Conservation (phyloP, 2,329 filamentous ascomycete species). For the Fusarium buharicum region DNA sequence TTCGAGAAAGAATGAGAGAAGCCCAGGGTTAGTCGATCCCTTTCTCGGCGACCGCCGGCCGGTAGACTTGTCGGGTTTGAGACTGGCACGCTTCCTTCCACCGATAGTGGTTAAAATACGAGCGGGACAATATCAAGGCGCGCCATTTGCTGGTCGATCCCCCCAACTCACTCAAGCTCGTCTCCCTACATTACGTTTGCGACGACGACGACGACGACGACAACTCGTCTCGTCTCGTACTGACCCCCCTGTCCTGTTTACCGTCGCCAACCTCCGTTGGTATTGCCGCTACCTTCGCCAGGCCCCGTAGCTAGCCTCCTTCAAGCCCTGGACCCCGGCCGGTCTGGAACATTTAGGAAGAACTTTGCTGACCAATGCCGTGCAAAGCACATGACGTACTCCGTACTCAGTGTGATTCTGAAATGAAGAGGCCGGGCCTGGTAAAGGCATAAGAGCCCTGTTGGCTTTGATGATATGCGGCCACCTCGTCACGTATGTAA, state of each 20-base stretch:
- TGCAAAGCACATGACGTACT: constrained; percentile 25
- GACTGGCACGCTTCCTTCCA: constrained; percentile 1
- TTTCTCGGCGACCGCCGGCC: constrained; percentile 11
- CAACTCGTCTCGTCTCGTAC: constrained; percentile 7
- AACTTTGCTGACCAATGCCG: constrained; percentile 36
- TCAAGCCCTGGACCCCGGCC: constrained; percentile 23
- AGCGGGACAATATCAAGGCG: constrained; percentile 3
- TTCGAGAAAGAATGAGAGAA: constrained; percentile 35
- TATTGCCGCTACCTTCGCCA: constrained; percentile 32
- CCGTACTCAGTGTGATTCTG: constrained; percentile 3
- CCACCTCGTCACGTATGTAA: constrained; percentile 5
- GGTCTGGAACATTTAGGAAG: constrained; percentile 37
- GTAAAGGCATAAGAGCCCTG: not conserved
- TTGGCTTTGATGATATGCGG: not conserved
- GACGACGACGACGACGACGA: constrained; percentile 22
- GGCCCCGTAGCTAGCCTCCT: constrained; percentile 16
- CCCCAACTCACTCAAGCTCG: constrained; percentile 13
- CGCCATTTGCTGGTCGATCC: constrained; percentile 30
- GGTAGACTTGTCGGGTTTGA: not conserved
- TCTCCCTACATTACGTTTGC: constrained; percentile 21
- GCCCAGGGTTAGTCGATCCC: constrained; percentile 13
- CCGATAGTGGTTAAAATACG: constrained; percentile 20
- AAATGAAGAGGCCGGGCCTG: constrained; percentile 11
- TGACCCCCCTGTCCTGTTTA: constrained; percentile 8
- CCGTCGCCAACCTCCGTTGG: constrained; percentile 31